Evolutionary conservation across 148 eudicot species (phyloP), one percentile per base, ranked within the genome.

Genomic region (Amaranthus palmeri): DNA sequence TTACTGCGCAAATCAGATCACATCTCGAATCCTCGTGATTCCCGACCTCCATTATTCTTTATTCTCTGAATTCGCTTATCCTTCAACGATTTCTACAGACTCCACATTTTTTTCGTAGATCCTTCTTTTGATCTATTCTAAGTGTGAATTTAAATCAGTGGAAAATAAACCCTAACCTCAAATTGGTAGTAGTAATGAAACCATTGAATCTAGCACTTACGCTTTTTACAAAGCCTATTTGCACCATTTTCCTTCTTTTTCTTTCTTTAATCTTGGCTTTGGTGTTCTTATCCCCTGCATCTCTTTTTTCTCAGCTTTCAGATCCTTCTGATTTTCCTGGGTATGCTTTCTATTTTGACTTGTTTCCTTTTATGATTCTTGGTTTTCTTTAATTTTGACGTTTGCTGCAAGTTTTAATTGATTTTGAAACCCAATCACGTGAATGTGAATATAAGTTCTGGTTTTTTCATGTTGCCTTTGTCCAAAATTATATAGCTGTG

Each of bases 231-330:
- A 83, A 80, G 61, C 86, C 86, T 4, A 42, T 83, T 25, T 74
- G 75, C 74, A 74, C 79, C 59, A 75, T 83, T 68, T 12, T 72
- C 60, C 65, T 83, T 25, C 71, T 87, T 40, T 74, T 76, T 53
- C 15, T 78, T 69, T 87, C 83, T 53, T 77, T 89, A 50, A 56
- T 86, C 54, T 76, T 88, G 43, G 82, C 82, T 61, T 52, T 87
- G 7, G 48, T 86, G 61, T 83, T 72, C 75, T 75, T 87, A 53
- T 77, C 93, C 3, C 87, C 92, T 50, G 79, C 87, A 48, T 89
- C 85, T n/a, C 82, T 85, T 63, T 85, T 83, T 72, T 80, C 86
- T 45, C 61, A 77, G 81, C 79, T 78, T 42, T 76, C 77, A 18
- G 14, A 72, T 25, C 72, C 86, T 36, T 72, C 85, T 46, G 44